Conservation (phyloP, 306 rosid genomes). For the Spatholobus suberectus region DNA sequence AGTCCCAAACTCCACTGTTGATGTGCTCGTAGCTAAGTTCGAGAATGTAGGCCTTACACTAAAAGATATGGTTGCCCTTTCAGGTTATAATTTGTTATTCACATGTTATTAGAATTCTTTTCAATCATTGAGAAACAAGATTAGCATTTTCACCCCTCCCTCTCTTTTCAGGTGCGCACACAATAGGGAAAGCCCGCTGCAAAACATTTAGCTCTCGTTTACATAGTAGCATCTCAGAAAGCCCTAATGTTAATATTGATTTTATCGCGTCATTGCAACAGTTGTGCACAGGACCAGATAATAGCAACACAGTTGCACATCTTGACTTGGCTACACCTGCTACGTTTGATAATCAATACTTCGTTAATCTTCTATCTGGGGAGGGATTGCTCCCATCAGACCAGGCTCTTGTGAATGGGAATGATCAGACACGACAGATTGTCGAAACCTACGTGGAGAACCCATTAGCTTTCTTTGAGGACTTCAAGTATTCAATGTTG, state of each 20-base stretch:
- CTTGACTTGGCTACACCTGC: conserved; percentile 80
- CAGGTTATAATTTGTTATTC: conserved; percentile 50
- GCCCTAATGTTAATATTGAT: conserved; percentile 42
- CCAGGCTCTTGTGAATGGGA: conserved; percentile 54
- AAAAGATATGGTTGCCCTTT: conserved; percentile 80
- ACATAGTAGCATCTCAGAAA: conserved; percentile 38
- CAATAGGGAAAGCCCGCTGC: conserved; percentile 87
- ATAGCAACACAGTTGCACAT: conserved; percentile 45
- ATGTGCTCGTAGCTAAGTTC: conserved; percentile 64
- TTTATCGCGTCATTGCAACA: conserved; percentile 67
- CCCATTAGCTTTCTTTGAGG: conserved; percentile 59
- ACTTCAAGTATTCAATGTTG: conserved; percentile 73
- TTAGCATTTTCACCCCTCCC: not conserved
- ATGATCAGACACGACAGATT: conserved; percentile 62
- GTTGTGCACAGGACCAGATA: conserved; percentile 58
- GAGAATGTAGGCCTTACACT: conserved; percentile 69
- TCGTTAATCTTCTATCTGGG: conserved; percentile 69
- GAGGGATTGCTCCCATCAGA: conserved; percentile 87
- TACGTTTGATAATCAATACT: conserved; percentile 86
- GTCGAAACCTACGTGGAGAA: conserved; percentile 64
- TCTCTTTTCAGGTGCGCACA: conserved; percentile 69
- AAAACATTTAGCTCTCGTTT: conserved; percentile 65
- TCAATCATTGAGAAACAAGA: not conserved
- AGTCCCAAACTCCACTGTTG: conserved; percentile 79
- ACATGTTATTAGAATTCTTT: not conserved